Evolutionary conservation across 208 protist species (phyloP).

Genomic region (Trypanosoma avium): DNA sequence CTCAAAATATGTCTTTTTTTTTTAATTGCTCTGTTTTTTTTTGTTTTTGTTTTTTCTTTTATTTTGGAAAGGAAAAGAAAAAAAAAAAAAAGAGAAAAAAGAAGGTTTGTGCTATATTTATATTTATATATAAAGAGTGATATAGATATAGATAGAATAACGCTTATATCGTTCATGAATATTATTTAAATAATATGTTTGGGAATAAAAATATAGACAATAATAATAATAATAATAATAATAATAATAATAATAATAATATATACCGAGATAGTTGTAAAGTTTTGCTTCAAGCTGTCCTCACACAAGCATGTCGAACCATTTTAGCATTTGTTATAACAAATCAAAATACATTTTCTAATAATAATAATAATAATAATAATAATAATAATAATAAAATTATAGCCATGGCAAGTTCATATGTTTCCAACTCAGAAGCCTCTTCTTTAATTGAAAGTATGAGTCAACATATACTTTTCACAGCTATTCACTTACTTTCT

Average conservation of each 20-base stretch:
- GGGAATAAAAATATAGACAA: too few relatives aligned
- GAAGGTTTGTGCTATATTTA: background rate
- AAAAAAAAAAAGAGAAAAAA: too few relatives aligned
- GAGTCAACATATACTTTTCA: constrained; percentile 26
- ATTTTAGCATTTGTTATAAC: constrained; percentile 29
- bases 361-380: too few relatives aligned
- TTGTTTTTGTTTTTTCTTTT: background rate
- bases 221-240: too few relatives aligned
- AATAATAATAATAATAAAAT: constrained; percentile 1
- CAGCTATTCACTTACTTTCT: constrained; percentile 34
- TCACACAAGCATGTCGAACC: constrained; percentile 36
- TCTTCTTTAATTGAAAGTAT: constrained; percentile 20
- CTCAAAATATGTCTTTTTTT: too few relatives aligned
- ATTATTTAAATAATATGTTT: too few relatives aligned
- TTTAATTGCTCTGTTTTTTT: constrained; percentile 2
- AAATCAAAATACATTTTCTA: background rate
- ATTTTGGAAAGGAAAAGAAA: background rate
- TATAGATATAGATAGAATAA: background rate
- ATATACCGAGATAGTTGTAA: constrained; percentile 35
- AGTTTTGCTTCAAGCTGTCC: constrained; percentile 48
- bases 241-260: too few relatives aligned
- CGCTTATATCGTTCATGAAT: constrained; percentile 11
- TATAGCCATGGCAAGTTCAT: constrained; percentile 15
- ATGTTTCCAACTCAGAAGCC: constrained; percentile 8
- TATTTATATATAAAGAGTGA: background rate